phyloP scores from a whole-genome alignment of 192 early-diverging fungal genomes.

The Chytriomyces confervae region DNA sequence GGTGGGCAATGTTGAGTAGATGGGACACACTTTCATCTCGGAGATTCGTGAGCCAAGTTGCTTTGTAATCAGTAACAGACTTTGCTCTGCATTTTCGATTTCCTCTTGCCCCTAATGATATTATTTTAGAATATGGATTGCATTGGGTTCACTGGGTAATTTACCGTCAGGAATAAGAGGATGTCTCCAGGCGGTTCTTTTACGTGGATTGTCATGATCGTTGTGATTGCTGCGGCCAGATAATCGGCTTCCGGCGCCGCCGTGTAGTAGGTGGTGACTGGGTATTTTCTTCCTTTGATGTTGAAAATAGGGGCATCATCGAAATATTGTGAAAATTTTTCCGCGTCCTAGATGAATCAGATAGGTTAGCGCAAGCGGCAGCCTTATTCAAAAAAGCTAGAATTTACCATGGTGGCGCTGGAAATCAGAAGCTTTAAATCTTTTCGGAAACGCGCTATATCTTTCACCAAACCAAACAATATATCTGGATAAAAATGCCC shows the following conservation, averaged over 20 bases:
- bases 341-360: constrained; percentile 63
- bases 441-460: constrained; percentile 90
- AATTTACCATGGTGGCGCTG: constrained; percentile 85
- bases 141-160: not conserved
- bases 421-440: constrained; percentile 95
- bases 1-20: constrained; percentile 91
- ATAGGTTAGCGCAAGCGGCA: not conserved
- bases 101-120: constrained; percentile 86
- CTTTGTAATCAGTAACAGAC: constrained; percentile 64
- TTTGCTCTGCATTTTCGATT: constrained; percentile 90
- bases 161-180: constrained; percentile 87
- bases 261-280: constrained; percentile 95
- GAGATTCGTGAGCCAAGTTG: constrained; percentile 85
- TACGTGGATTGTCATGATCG: constrained; percentile 74
- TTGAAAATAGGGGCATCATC: constrained; percentile 91
- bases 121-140: not conserved
- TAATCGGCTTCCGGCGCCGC: constrained; percentile 97
- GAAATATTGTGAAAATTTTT: constrained; percentile 96
- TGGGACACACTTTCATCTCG: constrained; percentile 84
- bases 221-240: constrained; percentile 85
- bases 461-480: constrained; percentile 94
- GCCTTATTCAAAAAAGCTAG: not conserved
- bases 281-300: constrained; percentile 92
- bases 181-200: constrained; percentile 90
- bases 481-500: constrained; percentile 49